Evolutionary conservation across 108 stramenopile genomes (phyloP).

Genomic region (Nitzschia inconspicua): DNA sequence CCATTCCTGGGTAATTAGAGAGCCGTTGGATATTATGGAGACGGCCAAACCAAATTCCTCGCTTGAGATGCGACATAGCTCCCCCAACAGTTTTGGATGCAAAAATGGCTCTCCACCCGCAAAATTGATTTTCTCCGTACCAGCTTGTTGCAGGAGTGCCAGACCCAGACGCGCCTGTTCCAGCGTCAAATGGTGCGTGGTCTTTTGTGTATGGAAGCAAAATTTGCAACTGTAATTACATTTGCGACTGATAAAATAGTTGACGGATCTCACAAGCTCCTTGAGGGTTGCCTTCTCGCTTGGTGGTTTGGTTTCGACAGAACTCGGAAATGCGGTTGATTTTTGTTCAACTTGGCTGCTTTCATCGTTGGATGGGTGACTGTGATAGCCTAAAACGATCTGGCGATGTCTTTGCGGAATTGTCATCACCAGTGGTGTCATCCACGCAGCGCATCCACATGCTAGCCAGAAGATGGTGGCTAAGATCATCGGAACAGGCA

Average conservation of each 20-base stretch:
- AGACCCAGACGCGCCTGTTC: constrained; percentile 17
- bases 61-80: constrained; percentile 18
- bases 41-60: constrained; percentile 40
- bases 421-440: too few species aligned
- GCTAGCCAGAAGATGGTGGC: too few species aligned
- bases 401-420: too few species aligned
- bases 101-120: constrained; percentile 45
- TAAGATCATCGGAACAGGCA: too few species aligned
- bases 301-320: too few species aligned
- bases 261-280: constrained; percentile 17
- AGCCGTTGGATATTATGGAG: constrained; percentile 39
- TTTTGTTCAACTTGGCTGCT: too few species aligned
- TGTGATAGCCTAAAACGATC: too few species aligned
- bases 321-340: too few species aligned
- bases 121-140: constrained; percentile 44
- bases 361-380: too few species aligned
- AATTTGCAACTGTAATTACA: constrained; percentile 32
- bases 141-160: constrained; percentile 5
- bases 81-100: constrained; percentile 22
- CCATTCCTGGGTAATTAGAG: constrained; percentile 28
- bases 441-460: too few species aligned
- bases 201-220: constrained; percentile 28
- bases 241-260: constrained; percentile 24
- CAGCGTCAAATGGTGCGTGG: constrained; percentile 2
- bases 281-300: neutral